Percentiles rank a stretch among this genome's conserved stretches.
Evolutionary conservation across 768 basidiomycete species (phyloP).

Genomic region (Exidia glandulosa): DNA sequence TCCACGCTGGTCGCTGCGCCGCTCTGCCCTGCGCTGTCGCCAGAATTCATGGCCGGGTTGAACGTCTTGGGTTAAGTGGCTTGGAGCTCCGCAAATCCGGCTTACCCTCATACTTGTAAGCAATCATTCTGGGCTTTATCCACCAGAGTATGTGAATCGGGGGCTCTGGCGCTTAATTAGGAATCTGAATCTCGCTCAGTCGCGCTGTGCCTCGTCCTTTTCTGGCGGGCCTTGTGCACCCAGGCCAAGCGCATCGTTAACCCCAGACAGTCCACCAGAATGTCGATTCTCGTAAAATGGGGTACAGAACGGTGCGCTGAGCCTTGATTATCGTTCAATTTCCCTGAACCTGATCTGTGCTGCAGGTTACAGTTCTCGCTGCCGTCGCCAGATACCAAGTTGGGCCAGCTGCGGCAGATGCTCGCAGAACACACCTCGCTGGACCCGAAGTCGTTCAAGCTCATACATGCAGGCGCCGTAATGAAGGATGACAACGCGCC

Average conservation of each 20-base stretch:
- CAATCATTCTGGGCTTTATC: no score
- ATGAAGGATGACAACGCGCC: constrained; percentile 73
- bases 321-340: background rate
- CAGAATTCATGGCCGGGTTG: no score
- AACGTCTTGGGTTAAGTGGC: no score
- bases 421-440: constrained; percentile 71
- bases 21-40: no score
- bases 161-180: no score
- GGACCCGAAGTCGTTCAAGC: constrained; percentile 59
- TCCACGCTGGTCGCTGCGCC: constrained; percentile 8
- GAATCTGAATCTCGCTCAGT: no score
- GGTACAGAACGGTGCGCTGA: background rate
- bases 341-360: background rate
- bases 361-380: constrained; percentile 39
- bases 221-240: constrained; percentile 17
- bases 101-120: no score
- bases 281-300: constrained; percentile 40
- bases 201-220: constrained; percentile 18
- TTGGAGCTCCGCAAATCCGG: no score
- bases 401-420: constrained; percentile 44
- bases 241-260: constrained; percentile 14
- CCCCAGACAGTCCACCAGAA: constrained; percentile 1
- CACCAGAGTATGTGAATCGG: no score
- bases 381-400: constrained; percentile 46
- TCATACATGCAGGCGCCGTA: constrained; percentile 83